A percentile compares a stretch with the other conserved stretches of the same genome.
Evolutionary conservation across 139 green algal genomes (phyloP).

Genomic region (Mesostigma viride): DNA sequence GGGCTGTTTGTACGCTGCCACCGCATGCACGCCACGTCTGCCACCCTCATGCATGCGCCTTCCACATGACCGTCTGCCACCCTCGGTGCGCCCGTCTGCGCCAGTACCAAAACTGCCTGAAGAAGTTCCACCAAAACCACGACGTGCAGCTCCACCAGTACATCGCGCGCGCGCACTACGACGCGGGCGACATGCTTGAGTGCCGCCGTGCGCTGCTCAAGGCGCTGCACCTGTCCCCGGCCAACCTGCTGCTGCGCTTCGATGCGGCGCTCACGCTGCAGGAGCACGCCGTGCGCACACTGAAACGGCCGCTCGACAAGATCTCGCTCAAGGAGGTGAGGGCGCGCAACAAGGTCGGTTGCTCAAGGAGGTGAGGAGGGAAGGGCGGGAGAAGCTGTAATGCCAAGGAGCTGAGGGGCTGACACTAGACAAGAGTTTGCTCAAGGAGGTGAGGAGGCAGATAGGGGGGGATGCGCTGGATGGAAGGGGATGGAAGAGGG

Average conservation of each 20-base stretch:
- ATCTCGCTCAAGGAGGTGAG: slow-evolving; percentile 14
- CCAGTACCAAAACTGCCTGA: slow-evolving; percentile 49
- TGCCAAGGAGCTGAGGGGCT: no score
- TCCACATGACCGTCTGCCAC: neutral
- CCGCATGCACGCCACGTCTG: no score
- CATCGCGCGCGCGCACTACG: slow-evolving; percentile 62
- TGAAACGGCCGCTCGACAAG: slow-evolving; percentile 47
- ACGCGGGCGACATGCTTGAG: slow-evolving; percentile 44
- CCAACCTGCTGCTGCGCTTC: slow-evolving; percentile 37
- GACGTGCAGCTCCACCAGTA: slow-evolving; percentile 39
- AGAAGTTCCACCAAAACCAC: slow-evolving; percentile 41
- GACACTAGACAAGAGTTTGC: no score
- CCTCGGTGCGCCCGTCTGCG: neutral
- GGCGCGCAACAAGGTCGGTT: no score
- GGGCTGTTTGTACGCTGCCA: no score
- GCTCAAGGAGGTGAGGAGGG: no score
- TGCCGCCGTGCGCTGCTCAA: slow-evolving; percentile 50
- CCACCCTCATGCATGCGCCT: neutral
- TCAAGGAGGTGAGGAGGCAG: no score
- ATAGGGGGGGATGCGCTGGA: no score
- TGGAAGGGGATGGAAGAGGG: no score
- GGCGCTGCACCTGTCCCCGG: slow-evolving; percentile 63
- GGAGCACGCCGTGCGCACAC: slow-evolving; percentile 54
- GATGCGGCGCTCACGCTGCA: slow-evolving; percentile 60
- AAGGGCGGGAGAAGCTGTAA: no score